Evolutionary conservation across 257 asterid species (phyloP), one percentile per base, ranked within the genome.

Genomic region (Gentiana dahurica): DNA sequence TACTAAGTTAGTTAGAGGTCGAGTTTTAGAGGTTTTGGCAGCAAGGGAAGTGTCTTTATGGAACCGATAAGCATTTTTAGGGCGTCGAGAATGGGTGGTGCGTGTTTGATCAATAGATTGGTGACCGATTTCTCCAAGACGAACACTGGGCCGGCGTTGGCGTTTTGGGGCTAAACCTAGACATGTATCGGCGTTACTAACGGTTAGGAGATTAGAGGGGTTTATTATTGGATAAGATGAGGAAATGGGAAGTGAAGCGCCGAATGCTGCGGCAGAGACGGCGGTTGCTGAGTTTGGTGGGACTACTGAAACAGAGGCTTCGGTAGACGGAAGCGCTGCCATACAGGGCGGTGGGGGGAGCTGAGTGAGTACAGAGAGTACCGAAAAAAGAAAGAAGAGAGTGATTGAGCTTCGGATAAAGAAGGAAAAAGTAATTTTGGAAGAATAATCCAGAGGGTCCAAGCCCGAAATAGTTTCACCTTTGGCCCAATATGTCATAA

Each of bases 81-180:
- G 75, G 47, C 88, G 89, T 3, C 81, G 71, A 37, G 71, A 36
- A 4, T 92, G 76, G n/a, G 63, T 67, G 60, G 80, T 60, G 35
- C 53, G 62, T 15, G 75, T 54, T 13, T 60, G 63, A 41, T 90
- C 98, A 62, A 67, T 82, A 12, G 89, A 71, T 3, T 84, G 82
- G 62, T 83, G 86, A 12, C 98, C 98, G 82, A 91, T 91, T 81
- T 91, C 98, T 34, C 98, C 98, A 49, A 91, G 75, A 47, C 98
- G 84, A 65, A 91, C 96, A 73, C 96, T 91, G 58, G 98, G 98
- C 24, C 98, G 92, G 69, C 98, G 94, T 78, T 87, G 98, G 8
- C 98, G 83, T 60, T 91, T 91, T 13, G 98, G 80, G 35, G 85
- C 91, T 37, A 80, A 68, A 43, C 83, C 44, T 41, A 7, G 80